phyloP scores from a whole-genome alignment of 1,284 basidiomycete species.

The Mycosarcoma maydis region DNA sequence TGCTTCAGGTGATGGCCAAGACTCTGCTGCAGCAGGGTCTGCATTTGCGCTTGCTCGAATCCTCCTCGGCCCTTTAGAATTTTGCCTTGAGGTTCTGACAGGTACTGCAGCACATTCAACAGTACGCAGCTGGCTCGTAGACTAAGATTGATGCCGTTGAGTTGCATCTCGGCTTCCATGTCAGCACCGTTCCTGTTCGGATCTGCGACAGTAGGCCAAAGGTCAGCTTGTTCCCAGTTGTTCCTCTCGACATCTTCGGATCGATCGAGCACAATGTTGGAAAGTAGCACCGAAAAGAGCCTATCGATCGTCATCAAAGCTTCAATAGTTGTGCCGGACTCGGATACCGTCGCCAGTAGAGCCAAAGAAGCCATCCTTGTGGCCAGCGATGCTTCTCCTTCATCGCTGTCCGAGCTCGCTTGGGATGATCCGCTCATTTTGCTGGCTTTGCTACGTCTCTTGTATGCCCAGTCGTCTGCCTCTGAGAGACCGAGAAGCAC shows the following conservation, averaged over 20 bases:
- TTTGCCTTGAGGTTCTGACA: background rate
- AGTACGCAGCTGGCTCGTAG: conserved; percentile 36
- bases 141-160: conserved; percentile 29
- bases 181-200: background rate
- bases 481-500: conserved; percentile 29
- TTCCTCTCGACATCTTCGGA: conserved; percentile 23
- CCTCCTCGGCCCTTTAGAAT: background rate
- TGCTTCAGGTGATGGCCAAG: conserved; percentile 19
- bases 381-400: conserved; percentile 21
- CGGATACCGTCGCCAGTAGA: conserved; percentile 29
- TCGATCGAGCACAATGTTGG: conserved; percentile 20
- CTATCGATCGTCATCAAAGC: conserved; percentile 23
- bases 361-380: conserved; percentile 36
- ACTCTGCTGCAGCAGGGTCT: conserved; percentile 11
- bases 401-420: background rate
- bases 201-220: background rate
- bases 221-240: conserved; percentile 27
- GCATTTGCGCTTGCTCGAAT: conserved; percentile 6
- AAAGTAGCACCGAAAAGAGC: conserved; percentile 20
- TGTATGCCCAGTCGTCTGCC: conserved; percentile 31
- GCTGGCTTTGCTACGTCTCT: background rate
- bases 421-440: background rate
- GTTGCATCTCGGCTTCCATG: conserved; percentile 15
- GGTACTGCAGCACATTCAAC: conserved; percentile 22
- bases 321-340: conserved; percentile 3